Conservation (phyloP, 2,329 filamentous ascomycete genomes). For the Blastomyces percursus region DNA sequence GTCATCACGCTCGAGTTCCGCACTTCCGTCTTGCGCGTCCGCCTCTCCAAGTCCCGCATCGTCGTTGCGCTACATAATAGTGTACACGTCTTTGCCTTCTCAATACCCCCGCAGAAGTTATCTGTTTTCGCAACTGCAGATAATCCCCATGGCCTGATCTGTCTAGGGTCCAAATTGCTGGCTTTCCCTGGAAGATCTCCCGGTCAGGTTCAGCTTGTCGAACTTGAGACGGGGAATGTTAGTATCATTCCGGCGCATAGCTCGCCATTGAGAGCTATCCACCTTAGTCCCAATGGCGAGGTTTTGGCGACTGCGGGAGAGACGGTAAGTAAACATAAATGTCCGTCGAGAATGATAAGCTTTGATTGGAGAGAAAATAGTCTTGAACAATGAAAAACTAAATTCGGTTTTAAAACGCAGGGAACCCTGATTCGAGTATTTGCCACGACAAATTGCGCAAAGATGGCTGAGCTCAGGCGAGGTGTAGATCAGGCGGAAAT, state of each 20-base stretch:
- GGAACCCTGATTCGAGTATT: conserved; percentile 85
- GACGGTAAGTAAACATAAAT: conserved; percentile 39
- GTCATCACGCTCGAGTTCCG: conserved; percentile 68
- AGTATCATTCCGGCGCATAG: conserved; percentile 90
- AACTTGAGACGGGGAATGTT: conserved; percentile 66
- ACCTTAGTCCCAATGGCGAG: conserved; percentile 67
- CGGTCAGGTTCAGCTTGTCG: conserved; percentile 82
- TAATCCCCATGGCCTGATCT: conserved; percentile 72
- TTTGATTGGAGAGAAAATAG: not conserved
- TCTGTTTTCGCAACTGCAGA: conserved; percentile 75
- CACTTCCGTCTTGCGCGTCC: conserved; percentile 68
- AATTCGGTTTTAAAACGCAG: conserved; percentile 24
- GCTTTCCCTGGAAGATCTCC: conserved; percentile 78
- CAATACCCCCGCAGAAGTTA: conserved; percentile 57
- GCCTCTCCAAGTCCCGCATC: conserved; percentile 63
- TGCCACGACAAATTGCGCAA: conserved; percentile 66
- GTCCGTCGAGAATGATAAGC: not conserved
- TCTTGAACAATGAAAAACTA: not conserved
- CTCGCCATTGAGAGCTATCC: conserved; percentile 64
- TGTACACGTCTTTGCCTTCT: conserved; percentile 70
- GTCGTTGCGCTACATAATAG: conserved; percentile 72
- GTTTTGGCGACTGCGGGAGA: conserved; percentile 84
- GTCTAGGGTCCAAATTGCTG: conserved; percentile 59
- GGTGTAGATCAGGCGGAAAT: conserved; percentile 82
- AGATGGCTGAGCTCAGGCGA: conserved; percentile 71